A percentile compares a stretch with the other conserved stretches of the same genome.
These are phyloP conservation scores for Phialemonium atrogriseum DNA, from an alignment of 2,329 filamentous ascomycete genomes.

Conservation along the genomic window DNA sequence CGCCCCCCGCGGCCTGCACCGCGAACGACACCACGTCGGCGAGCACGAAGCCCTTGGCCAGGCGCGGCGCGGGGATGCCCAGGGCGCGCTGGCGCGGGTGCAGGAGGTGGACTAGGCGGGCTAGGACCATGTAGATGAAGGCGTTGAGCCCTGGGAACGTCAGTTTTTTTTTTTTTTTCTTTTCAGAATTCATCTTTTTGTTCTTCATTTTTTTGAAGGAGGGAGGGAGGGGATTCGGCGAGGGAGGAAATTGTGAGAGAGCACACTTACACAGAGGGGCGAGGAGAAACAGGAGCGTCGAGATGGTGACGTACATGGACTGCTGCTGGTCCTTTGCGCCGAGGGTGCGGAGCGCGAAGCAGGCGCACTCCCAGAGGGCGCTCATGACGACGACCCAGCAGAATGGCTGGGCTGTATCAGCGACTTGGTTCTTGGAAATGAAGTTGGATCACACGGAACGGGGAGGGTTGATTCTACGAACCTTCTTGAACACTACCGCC, in stretches of 20 bases:
- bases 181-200: too few species aligned
- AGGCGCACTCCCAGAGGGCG: conserved; percentile 26
- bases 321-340: conserved; percentile 30
- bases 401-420: too few species aligned
- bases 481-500: conserved; percentile 22
- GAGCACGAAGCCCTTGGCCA: conserved; percentile 38
- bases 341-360: conserved; percentile 26
- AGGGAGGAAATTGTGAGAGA: too few species aligned
- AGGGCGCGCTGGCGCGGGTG: conserved; percentile 24
- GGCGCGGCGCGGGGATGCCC: conserved; percentile 21
- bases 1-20: conserved; percentile 32
- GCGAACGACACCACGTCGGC: conserved; percentile 39
- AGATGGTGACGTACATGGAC: conserved; percentile 18
- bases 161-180: too few species aligned
- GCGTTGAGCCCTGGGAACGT: too few species aligned
- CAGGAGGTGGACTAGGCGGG: conserved; percentile 28
- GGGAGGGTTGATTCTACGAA: background rate
- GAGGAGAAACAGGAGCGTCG: conserved; percentile 29
- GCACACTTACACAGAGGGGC: conserved; percentile 35
- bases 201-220: too few species aligned
- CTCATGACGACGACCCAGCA: conserved; percentile 32
- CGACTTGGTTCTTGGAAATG: too few species aligned
- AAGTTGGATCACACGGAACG: too few species aligned
- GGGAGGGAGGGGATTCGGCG: too few species aligned
- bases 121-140: conserved; percentile 35